phyloP scores from a whole-genome alignment of 805 yeast species.

The Cyberlindnera mycetangii region DNA sequence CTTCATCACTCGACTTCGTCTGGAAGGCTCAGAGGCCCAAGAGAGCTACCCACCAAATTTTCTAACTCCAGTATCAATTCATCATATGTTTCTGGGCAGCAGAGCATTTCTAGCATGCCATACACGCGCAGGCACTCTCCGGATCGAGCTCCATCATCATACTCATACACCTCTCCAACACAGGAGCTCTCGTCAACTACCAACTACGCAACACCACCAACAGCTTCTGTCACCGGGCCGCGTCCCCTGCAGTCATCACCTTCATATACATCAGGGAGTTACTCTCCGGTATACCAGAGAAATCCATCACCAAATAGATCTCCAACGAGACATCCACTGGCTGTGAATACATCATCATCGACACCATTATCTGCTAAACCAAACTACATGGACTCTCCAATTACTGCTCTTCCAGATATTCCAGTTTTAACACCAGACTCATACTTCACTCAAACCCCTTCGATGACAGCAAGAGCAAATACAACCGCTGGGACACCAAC shows the following conservation, averaged over 20 bases:
- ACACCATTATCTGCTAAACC: neutral
- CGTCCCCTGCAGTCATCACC: constrained; percentile 13
- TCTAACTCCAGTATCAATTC: constrained; percentile 15
- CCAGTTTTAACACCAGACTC: constrained; percentile 20
- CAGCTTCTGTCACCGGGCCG: constrained; percentile 10
- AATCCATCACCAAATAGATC: constrained; percentile 13
- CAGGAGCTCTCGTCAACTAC: neutral
- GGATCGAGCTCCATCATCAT: constrained; percentile 1
- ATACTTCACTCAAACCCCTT: neutral
- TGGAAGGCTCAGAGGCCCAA: constrained; percentile 21
- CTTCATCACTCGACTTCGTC: constrained; percentile 5
- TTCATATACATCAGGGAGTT: neutral
- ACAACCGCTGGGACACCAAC: neutral
- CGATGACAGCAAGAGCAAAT: neutral
- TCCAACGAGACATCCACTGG: constrained; percentile 9
- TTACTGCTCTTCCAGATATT: constrained; percentile 24
- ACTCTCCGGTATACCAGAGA: constrained; percentile 11
- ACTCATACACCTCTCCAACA: constrained; percentile 4
- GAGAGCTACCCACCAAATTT: constrained; percentile 21
- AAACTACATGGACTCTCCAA: constrained; percentile 17
- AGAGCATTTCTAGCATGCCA: neutral
- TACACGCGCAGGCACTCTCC: constrained; percentile 5
- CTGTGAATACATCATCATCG: constrained; percentile 6
- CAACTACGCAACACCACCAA: neutral
- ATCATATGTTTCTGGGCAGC: neutral